phyloP scores from a whole-genome alignment of 129 eudicot species.

The Solidago caesia region DNA sequence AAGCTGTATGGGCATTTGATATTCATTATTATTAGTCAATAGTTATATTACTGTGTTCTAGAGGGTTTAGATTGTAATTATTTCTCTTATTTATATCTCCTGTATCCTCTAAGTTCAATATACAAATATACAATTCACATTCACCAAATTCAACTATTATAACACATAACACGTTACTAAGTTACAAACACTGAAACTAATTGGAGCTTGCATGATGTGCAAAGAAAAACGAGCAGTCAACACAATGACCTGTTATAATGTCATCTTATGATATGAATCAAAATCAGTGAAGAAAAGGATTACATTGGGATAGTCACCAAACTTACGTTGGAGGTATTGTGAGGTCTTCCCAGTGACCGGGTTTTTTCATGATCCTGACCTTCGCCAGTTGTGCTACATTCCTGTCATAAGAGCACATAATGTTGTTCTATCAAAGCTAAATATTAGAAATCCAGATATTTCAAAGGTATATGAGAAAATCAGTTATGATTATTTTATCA shows the following conservation, averaged over 20 bases:
- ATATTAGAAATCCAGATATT: not conserved
- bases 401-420: conserved; percentile 34
- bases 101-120: too few species aligned
- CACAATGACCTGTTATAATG: not conserved
- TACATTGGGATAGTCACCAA: not conserved
- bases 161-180: too few species aligned
- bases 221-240: too few species aligned
- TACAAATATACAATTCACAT: too few species aligned
- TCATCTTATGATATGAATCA: conserved; percentile 9
- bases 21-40: not conserved
- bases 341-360: conserved; percentile 67
- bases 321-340: conserved; percentile 54
- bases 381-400: conserved; percentile 67
- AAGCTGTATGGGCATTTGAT: not conserved
- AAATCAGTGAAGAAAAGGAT: not conserved
- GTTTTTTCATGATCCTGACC: conserved; percentile 62
- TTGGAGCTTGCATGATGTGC: too few species aligned
- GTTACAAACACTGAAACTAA: too few species aligned
- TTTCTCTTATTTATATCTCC: too few species aligned
- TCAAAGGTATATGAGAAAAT: not conserved
- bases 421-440: not conserved
- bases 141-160: too few species aligned
- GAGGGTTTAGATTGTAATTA: too few species aligned
- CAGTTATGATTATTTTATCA: not conserved
- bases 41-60: too few species aligned